Evolutionary conservation across 108 stramenopile genomes (phyloP).

Genomic region (Cyclotella choctawhatcheeana): DNA sequence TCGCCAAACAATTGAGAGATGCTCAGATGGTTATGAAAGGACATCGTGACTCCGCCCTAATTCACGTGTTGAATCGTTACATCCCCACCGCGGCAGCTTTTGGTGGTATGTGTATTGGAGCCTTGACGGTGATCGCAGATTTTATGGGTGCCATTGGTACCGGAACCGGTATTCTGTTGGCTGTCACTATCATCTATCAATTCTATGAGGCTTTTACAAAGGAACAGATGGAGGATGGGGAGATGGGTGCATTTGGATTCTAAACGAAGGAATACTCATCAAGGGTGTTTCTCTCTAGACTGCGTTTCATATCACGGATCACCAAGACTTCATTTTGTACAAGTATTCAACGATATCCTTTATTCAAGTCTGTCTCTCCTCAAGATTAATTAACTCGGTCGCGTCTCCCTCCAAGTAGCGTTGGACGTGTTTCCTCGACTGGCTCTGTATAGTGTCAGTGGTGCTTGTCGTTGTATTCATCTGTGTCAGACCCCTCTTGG

Average conservation of each 20-base stretch:
- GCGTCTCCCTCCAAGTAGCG: constrained; percentile 84
- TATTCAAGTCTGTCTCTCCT: background rate
- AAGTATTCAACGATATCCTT: no score
- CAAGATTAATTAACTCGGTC: constrained; percentile 61
- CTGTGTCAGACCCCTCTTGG: constrained; percentile 37
- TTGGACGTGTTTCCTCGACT: constrained; percentile 84
- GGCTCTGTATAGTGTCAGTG: constrained; percentile 83
- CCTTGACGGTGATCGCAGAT: constrained; percentile 96
- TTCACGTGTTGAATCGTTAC: constrained; percentile 98
- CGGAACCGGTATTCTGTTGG: constrained; percentile 96
- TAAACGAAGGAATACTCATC: constrained; percentile 23
- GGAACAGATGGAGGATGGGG: constrained; percentile 60
- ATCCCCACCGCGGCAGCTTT: constrained; percentile 99
- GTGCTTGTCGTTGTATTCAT: constrained; percentile 75
- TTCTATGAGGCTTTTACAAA: constrained; percentile 95
- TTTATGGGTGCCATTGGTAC: constrained; percentile 99
- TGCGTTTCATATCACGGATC: no score
- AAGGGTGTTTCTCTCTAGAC: background rate
- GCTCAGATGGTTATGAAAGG: constrained; percentile 99
- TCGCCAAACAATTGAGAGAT: constrained; percentile 98
- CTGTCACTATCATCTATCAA: constrained; percentile 99
- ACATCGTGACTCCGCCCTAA: constrained; percentile 94
- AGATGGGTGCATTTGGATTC: constrained; percentile 54
- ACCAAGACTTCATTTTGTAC: no score
- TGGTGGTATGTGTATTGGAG: constrained; percentile 99